Base-by-base conservation (phyloP, 257 asterid genomes). In the Linderniella brevidens region DNA sequence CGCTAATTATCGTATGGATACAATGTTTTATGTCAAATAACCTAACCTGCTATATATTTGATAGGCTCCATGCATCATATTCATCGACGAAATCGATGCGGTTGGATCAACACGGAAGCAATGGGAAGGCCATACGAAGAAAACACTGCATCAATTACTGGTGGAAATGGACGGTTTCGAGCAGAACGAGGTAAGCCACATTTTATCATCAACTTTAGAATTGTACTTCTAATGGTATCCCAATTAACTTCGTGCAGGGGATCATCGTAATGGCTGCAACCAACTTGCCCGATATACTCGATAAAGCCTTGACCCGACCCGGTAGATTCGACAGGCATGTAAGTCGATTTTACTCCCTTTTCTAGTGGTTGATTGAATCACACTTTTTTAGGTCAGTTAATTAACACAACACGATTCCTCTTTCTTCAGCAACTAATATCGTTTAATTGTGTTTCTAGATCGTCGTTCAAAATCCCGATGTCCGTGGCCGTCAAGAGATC, bases 161-260 rank as follows among this genome's bases (percentile, higher is more conserved):
- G 96, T 88, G 35, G 98, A 88, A 75, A 84, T 88, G 98, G 96
- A 88, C 71, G 98, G 98, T 46, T 88, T 84, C 70, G 95, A 88
- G 66, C 98, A 88, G 67, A 88, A 88, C 65, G 96, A 84, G 92
- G 97, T 88, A 40, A 8, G 19, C 32, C 41, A 11, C 19, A 17
- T 9, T 16, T 5, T 3, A 17, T 17, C 12, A 9, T 17, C 19
- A 7, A 16, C 25, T n/a, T n/a, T n/a, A n/a, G n/a, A n/a, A 17
- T 17, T 5, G 18, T 44, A n/a, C 11, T 46, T 9, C 32, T 46
- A 15, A 7, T 46, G 32, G 19, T 1, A 4, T 17, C 17, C 1
- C 3, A 13, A 39, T 11, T 39, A 13, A 7, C 25, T 17, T 35
- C 29, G 48, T 59, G 11, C 68, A 88, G 96, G 98, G 98, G 46